phyloP scores from a whole-genome alignment of 345 rosid species.

The thale cress (Arabidopsis thaliana) region DNA sequence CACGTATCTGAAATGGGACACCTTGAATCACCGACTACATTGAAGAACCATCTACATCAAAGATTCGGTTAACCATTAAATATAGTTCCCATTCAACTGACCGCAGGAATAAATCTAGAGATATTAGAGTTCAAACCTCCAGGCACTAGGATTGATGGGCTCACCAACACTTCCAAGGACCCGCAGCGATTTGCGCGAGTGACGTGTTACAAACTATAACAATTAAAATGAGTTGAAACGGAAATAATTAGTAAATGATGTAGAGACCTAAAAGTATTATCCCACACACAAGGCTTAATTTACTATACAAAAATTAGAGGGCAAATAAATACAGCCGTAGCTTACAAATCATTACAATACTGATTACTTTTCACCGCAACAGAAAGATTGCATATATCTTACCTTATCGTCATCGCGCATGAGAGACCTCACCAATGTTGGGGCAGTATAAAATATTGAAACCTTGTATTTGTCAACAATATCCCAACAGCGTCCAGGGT shows the following conservation, averaged over 20 bases:
- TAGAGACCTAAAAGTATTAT: slow-evolving; percentile 10
- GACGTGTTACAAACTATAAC: slow-evolving; percentile 76
- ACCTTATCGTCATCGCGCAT: slow-evolving; percentile 92
- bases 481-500: slow-evolving; percentile 96
- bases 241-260: background rate
- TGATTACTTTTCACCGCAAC: slow-evolving; percentile 9
- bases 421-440: slow-evolving; percentile 95
- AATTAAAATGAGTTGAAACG: slow-evolving; percentile 16
- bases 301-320: background rate
- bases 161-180: slow-evolving; percentile 99
- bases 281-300: background rate
- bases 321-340: background rate
- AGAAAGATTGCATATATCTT: slow-evolving; percentile 44
- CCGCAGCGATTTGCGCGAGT: slow-evolving; percentile 90
- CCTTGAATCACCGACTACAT: slow-evolving; percentile 84
- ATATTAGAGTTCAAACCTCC: slow-evolving; percentile 68
- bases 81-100: slow-evolving; percentile 1
- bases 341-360: background rate
- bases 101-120: slow-evolving; percentile 29
- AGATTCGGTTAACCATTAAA: slow-evolving; percentile 28
- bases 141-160: slow-evolving; percentile 99
- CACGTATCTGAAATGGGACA: slow-evolving; percentile 99
- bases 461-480: slow-evolving; percentile 95
- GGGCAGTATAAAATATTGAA: slow-evolving; percentile 94
- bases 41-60: slow-evolving; percentile 83